Conservation (phyloP, 192 early-diverging fungal species). For the Backusella psychrophila region DNA sequence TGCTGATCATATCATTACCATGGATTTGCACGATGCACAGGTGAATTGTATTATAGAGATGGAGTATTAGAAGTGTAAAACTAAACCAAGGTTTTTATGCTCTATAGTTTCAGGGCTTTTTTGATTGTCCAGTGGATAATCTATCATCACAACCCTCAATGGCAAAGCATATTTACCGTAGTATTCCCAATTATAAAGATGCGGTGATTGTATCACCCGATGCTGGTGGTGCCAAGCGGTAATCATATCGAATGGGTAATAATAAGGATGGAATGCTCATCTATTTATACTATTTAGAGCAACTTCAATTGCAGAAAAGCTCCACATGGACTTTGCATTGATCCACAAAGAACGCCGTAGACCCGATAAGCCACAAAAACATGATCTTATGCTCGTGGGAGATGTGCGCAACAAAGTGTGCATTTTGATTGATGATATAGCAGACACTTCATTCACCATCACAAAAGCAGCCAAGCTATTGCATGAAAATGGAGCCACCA, state of each 20-base stretch:
- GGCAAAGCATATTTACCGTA: constrained; percentile 84
- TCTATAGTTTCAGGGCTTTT: constrained; percentile 79
- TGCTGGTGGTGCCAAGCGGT: constrained; percentile 97
- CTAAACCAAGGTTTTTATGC: background rate
- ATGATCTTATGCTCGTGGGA: constrained; percentile 91
- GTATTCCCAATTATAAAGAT: constrained; percentile 80
- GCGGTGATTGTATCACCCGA: constrained; percentile 96
- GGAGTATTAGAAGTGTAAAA: too few species aligned
- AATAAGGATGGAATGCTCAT: background rate
- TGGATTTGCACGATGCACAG: constrained; percentile 97
- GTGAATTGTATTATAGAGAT: background rate
- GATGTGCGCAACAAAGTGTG: constrained; percentile 82
- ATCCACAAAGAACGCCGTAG: constrained; percentile 92
- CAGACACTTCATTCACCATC: constrained; percentile 91
- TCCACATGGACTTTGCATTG: constrained; percentile 95
- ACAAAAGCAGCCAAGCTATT: constrained; percentile 86
- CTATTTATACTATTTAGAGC: constrained; percentile 35
- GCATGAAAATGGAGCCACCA: constrained; percentile 81
- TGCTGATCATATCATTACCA: constrained; percentile 93
- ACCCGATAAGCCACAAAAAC: constrained; percentile 55
- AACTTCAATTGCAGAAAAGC: constrained; percentile 87
- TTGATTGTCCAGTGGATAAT: constrained; percentile 92
- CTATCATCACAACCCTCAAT: constrained; percentile 85
- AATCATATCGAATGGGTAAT: constrained; percentile 5
- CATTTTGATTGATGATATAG: constrained; percentile 96